phyloP scores from a whole-genome alignment of 2,329 filamentous ascomycete genomes.

The Aschersonia sp. region DNA sequence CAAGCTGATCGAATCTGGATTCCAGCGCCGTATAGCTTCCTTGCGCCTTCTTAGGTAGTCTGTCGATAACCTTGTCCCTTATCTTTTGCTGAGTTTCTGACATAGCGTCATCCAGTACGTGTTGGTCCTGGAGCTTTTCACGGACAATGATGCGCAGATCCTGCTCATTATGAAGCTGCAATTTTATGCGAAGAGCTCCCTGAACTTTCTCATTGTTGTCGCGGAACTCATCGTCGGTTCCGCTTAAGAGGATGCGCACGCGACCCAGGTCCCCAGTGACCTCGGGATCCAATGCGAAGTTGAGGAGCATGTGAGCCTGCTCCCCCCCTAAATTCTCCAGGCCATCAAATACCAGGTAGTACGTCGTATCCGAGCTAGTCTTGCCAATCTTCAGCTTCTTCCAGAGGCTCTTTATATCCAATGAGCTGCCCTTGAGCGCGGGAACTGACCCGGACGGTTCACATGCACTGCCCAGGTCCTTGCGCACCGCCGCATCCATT shows the following conservation, averaged over 20 bases:
- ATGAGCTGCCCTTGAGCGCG: neutral
- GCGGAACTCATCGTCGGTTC: neutral
- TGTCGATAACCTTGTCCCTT: neutral
- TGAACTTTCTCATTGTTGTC: neutral
- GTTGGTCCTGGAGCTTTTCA: neutral
- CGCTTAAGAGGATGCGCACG: neutral
- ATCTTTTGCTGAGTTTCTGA: neutral
- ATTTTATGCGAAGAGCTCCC: neutral
- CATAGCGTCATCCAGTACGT: neutral
- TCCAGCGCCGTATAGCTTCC: neutral
- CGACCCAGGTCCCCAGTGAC: neutral
- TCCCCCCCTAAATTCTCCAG: neutral
- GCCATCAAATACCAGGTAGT: neutral
- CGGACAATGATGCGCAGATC: neutral
- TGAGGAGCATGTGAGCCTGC: neutral
- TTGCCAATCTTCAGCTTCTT: neutral
- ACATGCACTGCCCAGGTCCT: neutral
- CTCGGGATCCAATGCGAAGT: neutral
- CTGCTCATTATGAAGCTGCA: neutral
- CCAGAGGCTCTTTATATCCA: neutral
- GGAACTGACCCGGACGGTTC: neutral
- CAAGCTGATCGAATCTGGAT: neutral
- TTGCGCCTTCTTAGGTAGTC: neutral
- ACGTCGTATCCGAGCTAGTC: neutral
- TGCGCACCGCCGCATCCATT: neutral